phyloP scores from a whole-genome alignment of 306 rosid genomes.

The Vigna radiata region DNA sequence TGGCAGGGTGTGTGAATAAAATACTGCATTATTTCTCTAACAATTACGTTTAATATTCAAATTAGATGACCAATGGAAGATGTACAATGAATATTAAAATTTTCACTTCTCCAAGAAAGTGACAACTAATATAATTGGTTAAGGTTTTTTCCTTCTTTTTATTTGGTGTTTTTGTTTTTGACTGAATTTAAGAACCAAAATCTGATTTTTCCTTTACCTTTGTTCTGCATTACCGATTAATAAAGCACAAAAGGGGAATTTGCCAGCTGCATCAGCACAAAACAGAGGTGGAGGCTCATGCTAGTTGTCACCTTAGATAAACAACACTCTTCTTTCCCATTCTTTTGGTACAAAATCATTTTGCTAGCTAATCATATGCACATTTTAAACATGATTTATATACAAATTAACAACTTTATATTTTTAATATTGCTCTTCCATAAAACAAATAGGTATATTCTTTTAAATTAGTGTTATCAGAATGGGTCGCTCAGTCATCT shows the following conservation, averaged over 20 bases:
- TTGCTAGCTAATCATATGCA: constrained; percentile 36
- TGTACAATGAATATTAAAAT: constrained; percentile 34
- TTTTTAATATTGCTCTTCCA: neutral
- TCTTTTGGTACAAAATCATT: constrained; percentile 38
- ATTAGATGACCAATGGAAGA: constrained; percentile 37
- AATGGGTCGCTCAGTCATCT: too few species aligned
- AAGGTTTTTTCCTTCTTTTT: neutral
- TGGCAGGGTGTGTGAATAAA: constrained; percentile 35
- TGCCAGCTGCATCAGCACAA: constrained; percentile 49
- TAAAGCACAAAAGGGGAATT: constrained; percentile 25
- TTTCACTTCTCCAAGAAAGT: constrained; percentile 42
- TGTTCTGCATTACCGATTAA: neutral
- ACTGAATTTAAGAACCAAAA: constrained; percentile 44
- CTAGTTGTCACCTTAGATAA: constrained; percentile 40
- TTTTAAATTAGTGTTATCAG: too few species aligned
- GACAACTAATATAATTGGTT: constrained; percentile 50
- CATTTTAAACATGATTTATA: constrained; percentile 44
- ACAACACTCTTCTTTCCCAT: constrained; percentile 40
- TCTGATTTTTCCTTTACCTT: constrained; percentile 32
- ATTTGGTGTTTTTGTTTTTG: constrained; percentile 9
- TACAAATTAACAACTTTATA: neutral
- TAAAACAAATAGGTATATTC: too few species aligned
- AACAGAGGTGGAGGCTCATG: constrained; percentile 29
- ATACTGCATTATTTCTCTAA: constrained; percentile 30
- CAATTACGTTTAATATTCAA: constrained; percentile 47